Base-by-base conservation (phyloP, 352 stramenopile species). In the Phytopythium mirpurense region DNA sequence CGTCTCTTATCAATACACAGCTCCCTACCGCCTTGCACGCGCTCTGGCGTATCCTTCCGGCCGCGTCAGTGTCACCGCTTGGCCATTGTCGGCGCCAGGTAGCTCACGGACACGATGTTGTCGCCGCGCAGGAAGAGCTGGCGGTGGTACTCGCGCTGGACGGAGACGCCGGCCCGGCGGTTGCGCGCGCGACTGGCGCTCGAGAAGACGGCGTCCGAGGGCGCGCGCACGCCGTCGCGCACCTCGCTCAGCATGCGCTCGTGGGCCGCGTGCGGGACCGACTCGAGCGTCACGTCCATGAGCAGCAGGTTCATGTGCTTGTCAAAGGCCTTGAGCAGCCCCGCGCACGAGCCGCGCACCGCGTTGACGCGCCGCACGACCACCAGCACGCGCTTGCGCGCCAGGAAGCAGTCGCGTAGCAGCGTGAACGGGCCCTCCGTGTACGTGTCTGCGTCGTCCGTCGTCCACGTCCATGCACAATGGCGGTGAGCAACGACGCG, bases 281-380 rank as follows among this genome's bases (percentile, higher is more conserved):
- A 80, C 12, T 73, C 62, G 59, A 97, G 90, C 37, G 84, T 77
- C 14, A 96, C 92, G 65, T 98, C 89, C 59, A 88, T 57, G 27
- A 98, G 60, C 44, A 98, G 83, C 37, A 98, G 54, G 67, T 98
- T 98, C 70, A 97, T 87, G 70, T 98, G 92, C 67, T 97, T 97
- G 68, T 98, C 93, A 61, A 97, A 98, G 6, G 88, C 91, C 54
- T 97, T 88, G 34, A 98, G 68, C 56, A 83, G 94, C n/a, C 92
- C 93, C 0, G 71, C 85, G 53, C 93, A 85, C n/a, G 77, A 93
- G 37, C 93, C 93, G 18, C 92, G 81, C 23, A 98, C 83, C 55
- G 83, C 94, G 63, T 97, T 93, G 26, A 97, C 75, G 46, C 88
- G 88, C 38, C 93, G 85, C 29, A 98, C 64, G 21, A 97, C 80